Conservation (phyloP, 306 rosid species). For the Erythrophleum fordii region DNA sequence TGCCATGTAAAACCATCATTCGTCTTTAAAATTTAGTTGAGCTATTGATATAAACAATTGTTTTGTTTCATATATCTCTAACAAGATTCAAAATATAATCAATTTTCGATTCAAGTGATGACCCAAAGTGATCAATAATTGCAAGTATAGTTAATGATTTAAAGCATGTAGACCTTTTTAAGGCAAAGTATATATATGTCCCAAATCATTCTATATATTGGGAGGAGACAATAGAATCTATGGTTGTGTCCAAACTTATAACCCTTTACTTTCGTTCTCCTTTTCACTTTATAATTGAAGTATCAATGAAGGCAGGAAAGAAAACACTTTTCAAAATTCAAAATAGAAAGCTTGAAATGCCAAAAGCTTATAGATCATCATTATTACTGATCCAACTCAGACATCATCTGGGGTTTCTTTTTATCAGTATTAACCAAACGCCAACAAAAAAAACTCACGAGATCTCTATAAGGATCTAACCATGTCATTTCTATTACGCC, state of each 20-base stretch:
- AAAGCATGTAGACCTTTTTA: constrained; percentile 34
- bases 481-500: no score
- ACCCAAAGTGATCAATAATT: constrained; percentile 17
- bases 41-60: not conserved
- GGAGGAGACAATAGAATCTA: constrained; percentile 55
- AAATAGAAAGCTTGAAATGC: constrained; percentile 33
- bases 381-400: constrained; percentile 42
- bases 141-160: constrained; percentile 16
- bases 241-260: constrained; percentile 48
- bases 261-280: constrained; percentile 32
- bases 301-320: constrained; percentile 43
- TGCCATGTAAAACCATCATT: not conserved
- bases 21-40: not conserved
- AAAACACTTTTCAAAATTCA: constrained; percentile 37
- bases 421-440: constrained; percentile 49
- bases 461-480: constrained; percentile 41
- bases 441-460: constrained; percentile 46
- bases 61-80: not conserved
- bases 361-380: constrained; percentile 34
- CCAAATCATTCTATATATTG: constrained; percentile 37
- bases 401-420: constrained; percentile 45
- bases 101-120: not conserved
- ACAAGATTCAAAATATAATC: not conserved
- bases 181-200: constrained; percentile 28
- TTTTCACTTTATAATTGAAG: constrained; percentile 50